A percentile compares a stretch with the other conserved stretches of the same genome.
Evolutionary conservation across 441 rosid species (phyloP).

Genomic region (Euphorbia corollata): DNA sequence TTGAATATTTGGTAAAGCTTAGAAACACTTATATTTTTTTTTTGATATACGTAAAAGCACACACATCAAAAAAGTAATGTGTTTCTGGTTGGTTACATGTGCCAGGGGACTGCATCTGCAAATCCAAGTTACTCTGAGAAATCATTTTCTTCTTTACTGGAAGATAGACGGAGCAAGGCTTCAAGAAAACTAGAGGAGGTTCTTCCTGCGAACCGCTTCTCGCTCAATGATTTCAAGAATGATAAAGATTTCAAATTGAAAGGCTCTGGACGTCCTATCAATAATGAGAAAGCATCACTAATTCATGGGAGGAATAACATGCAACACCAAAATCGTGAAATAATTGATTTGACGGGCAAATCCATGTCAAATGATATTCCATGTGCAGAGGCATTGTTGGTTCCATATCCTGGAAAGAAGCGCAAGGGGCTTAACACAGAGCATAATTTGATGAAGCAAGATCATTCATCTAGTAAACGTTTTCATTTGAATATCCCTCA

Average conservation of each 20-base stretch:
- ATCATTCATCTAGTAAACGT: slow-evolving; percentile 29
- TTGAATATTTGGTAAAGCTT: slow-evolving; percentile 25
- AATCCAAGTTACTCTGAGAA: slow-evolving; percentile 22
- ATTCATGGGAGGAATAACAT: slow-evolving; percentile 31
- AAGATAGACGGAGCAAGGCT: slow-evolving; percentile 35
- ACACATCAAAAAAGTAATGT: slow-evolving; percentile 6
- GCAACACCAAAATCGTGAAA: slow-evolving; percentile 31
- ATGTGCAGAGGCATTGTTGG: slow-evolving; percentile 31
- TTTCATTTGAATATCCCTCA: slow-evolving; percentile 23
- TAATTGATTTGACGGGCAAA: slow-evolving; percentile 30
- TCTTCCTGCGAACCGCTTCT: slow-evolving; percentile 72
- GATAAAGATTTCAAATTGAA: slow-evolving; percentile 34
- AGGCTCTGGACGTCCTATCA: slow-evolving; percentile 29
- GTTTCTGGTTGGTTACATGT: slow-evolving; percentile 19
- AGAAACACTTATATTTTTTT: slow-evolving; percentile 10
- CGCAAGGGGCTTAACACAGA: slow-evolving; percentile 37
- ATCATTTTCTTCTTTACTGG: slow-evolving; percentile 32
- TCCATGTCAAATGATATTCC: slow-evolving; percentile 26
- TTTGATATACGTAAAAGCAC: too few relatives aligned
- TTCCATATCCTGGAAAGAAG: slow-evolving; percentile 45
- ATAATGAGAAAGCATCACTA: slow-evolving; percentile 32
- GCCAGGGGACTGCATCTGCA: slow-evolving; percentile 26
- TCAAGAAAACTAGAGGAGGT: slow-evolving; percentile 38
- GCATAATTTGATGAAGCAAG: slow-evolving; percentile 21
- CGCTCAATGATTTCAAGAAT: slow-evolving; percentile 37